Conservation (phyloP, 73 alveolate genomes). For the Paramecium caudatum region DNA sequence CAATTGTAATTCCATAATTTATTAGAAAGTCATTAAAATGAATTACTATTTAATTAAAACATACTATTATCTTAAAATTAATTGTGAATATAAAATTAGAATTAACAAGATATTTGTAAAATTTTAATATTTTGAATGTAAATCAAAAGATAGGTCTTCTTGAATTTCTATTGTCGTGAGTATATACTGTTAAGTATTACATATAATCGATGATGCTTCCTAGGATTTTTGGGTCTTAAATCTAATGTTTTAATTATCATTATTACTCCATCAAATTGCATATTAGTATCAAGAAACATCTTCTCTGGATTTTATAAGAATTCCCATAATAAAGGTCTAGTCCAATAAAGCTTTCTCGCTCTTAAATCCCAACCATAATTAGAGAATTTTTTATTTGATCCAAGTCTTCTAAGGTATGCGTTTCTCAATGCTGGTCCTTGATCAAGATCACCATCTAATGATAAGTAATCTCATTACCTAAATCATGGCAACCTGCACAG, state of each 20-base stretch:
- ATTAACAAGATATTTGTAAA: no score
- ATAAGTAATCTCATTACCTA: background rate
- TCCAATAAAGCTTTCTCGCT: slow-evolving; percentile 65
- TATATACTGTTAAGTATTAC: slow-evolving; percentile 55
- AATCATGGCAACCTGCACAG: slow-evolving; percentile 62
- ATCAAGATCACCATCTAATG: slow-evolving; percentile 37
- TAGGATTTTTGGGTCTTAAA: slow-evolving; percentile 46
- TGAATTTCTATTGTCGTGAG: slow-evolving; percentile 15
- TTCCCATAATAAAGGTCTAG: slow-evolving; percentile 43
- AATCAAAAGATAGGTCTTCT: slow-evolving; percentile 48
- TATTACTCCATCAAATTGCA: slow-evolving; percentile 62
- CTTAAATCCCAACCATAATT: slow-evolving; percentile 66
- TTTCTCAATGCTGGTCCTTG: slow-evolving; percentile 44
- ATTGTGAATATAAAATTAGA: no score
- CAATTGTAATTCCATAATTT: background rate
- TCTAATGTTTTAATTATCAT: background rate
- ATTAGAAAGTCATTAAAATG: no score
- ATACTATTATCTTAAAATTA: no score
- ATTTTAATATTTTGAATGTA: slow-evolving; percentile 27
- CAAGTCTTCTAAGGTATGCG: slow-evolving; percentile 35
- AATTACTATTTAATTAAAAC: no score
- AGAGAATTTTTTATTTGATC: slow-evolving; percentile 40
- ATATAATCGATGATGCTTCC: slow-evolving; percentile 37
- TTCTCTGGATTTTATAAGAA: slow-evolving; percentile 65
- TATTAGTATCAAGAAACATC: slow-evolving; percentile 61